These are phyloP conservation scores for Pistacia integerrima DNA, from an alignment of 345 rosid species.

Conservation along the genomic window DNA sequence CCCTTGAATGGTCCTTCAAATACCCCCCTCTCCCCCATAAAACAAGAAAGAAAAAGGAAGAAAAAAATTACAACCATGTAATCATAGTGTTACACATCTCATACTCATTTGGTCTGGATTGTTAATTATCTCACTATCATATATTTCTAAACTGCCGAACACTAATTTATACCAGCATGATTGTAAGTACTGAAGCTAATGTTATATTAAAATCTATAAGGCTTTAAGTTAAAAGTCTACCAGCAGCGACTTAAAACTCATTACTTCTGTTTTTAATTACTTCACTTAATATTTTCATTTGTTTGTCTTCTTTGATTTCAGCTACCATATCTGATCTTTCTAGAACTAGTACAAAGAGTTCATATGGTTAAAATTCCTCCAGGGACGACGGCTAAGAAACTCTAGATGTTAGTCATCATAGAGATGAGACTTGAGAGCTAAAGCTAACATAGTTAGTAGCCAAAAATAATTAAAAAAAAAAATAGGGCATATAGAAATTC, in stretches of 20 bases:
- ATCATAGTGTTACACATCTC: background rate
- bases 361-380: background rate
- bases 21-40: background rate
- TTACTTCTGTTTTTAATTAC: background rate
- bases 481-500: no score
- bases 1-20: background rate
- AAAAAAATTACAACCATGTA: background rate
- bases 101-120: no score
- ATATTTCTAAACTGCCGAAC: background rate
- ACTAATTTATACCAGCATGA: background rate
- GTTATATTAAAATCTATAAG: background rate
- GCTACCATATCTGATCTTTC: no score
- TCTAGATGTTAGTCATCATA: no score
- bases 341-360: background rate
- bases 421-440: no score
- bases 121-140: background rate
- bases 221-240: constrained; percentile 6
- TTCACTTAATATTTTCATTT: background rate
- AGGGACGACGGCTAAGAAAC: background rate
- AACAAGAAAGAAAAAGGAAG: background rate
- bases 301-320: background rate
- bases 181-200: background rate
- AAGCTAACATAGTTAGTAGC: no score
- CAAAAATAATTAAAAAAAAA: no score
- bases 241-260: background rate